A percentile compares a stretch with the other conserved stretches of the same genome.
phyloP scores from a whole-genome alignment of 208 protist genomes.

The Wallacemonas sp. region DNA sequence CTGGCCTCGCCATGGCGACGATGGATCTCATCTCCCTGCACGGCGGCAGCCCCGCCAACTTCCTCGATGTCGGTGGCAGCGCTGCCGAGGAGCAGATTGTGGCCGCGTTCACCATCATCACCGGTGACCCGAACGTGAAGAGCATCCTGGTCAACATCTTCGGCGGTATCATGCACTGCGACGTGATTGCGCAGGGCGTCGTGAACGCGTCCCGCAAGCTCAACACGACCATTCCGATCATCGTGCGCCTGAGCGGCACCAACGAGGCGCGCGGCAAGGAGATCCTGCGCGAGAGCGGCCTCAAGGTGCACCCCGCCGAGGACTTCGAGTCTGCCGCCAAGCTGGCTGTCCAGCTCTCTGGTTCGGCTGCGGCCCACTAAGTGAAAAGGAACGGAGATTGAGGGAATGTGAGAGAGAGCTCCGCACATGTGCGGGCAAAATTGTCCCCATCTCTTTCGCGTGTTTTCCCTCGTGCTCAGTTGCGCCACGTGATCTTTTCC shows the following conservation, averaged over 20 bases:
- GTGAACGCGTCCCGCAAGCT: constrained; percentile 91
- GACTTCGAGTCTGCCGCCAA: constrained; percentile 88
- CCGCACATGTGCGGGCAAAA: neutral
- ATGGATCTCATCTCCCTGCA: constrained; percentile 99
- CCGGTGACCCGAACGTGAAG: constrained; percentile 91
- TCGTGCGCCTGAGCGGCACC: constrained; percentile 95
- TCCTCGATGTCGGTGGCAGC: constrained; percentile 98
- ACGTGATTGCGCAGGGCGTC: constrained; percentile 97
- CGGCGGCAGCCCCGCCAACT: constrained; percentile 99
- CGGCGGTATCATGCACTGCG: constrained; percentile 99
- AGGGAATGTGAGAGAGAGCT: constrained; percentile 1
- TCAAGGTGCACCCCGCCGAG: constrained; percentile 76
- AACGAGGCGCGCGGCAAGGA: constrained; percentile 95
- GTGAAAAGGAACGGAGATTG: too few species aligned
- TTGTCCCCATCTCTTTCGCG: neutral
- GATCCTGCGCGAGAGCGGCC: constrained; percentile 91
- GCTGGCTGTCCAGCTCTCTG: constrained; percentile 71
- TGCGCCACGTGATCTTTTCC: neutral
- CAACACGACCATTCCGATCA: constrained; percentile 93
- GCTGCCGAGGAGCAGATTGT: constrained; percentile 93
- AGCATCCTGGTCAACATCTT: constrained; percentile 99
- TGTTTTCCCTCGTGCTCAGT: neutral
- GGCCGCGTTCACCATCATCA: constrained; percentile 98
- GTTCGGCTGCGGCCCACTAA: constrained; percentile 5
- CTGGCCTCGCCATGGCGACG: constrained; percentile 99